A percentile compares a stretch with the other conserved stretches of the same genome.
These are phyloP conservation scores for Blastobotrys terrestris DNA, from an alignment of 805 yeast genomes.

Conservation along the genomic window DNA sequence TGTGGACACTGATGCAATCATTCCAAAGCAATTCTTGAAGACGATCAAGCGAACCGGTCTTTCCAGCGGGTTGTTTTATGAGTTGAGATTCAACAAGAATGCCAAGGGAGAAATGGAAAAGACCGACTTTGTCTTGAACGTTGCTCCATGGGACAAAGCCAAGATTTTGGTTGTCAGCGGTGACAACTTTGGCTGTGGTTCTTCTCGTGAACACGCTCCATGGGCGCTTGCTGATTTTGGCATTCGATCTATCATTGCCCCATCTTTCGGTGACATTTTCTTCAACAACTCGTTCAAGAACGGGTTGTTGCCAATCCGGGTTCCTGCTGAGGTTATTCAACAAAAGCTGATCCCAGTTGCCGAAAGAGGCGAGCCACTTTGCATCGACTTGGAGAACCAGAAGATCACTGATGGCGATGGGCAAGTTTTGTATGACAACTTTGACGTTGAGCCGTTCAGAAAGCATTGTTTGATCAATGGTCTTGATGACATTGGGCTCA, in stretches of 20 bases:
- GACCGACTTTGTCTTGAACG: conserved; percentile 90
- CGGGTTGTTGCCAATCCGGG: conserved; percentile 86
- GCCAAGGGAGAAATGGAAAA: conserved; percentile 29
- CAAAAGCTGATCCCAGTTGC: conserved; percentile 78
- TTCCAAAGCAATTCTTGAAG: conserved; percentile 96
- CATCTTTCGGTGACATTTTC: conserved; percentile 97
- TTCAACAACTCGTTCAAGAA: conserved; percentile 96
- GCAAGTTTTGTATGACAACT: conserved; percentile 70
- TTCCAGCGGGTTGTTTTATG: conserved; percentile 82
- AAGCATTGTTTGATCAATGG: conserved; percentile 93
- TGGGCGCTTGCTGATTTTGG: conserved; percentile 99
- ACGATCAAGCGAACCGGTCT: conserved; percentile 97
- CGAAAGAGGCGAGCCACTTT: conserved; percentile 58
- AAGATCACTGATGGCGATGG: conserved; percentile 61
- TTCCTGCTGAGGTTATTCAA: conserved; percentile 70
- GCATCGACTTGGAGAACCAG: conserved; percentile 84
- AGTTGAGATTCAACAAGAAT: conserved; percentile 66
- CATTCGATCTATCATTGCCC: conserved; percentile 91
- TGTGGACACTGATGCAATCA: conserved; percentile 97
- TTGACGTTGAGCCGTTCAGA: conserved; percentile 86
- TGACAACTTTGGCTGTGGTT: conserved; percentile 98
- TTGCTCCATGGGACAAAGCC: conserved; percentile 72
- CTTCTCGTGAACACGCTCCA: conserved; percentile 98
- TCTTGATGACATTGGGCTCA: conserved; percentile 93
- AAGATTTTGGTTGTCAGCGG: conserved; percentile 87